Percentiles rank a stretch among this genome's conserved stretches.
These are phyloP conservation scores for Spathaspora passalidarum DNA, from an alignment of 805 yeast genomes.

Conservation along the genomic window DNA sequence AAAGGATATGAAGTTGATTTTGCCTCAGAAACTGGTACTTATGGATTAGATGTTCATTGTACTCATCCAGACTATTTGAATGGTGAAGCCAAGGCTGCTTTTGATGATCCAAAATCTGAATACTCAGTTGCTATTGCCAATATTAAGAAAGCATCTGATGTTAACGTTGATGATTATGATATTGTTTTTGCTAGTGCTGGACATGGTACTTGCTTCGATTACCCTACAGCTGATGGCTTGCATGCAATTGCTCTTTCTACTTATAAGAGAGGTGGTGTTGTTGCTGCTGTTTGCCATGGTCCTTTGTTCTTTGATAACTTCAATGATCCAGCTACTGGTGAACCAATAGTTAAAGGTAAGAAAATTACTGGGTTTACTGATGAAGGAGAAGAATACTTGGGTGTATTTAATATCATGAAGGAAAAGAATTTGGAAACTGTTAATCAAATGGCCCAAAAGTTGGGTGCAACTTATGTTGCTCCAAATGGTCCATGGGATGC, in stretches of 20 bases:
- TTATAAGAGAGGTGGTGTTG: slow-evolving; percentile 51
- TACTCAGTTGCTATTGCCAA: slow-evolving; percentile 36
- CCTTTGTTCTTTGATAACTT: slow-evolving; percentile 56
- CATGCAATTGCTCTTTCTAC: slow-evolving; percentile 45
- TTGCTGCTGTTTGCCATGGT: slow-evolving; percentile 69
- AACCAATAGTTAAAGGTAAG: slow-evolving; percentile 48
- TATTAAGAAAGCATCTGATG: slow-evolving; percentile 47
- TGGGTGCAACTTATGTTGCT: slow-evolving; percentile 42
- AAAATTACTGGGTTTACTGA: slow-evolving; percentile 61
- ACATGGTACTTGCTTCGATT: slow-evolving; percentile 60
- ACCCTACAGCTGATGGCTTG: slow-evolving; percentile 47
- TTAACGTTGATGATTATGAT: slow-evolving; percentile 47
- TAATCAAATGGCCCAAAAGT: slow-evolving; percentile 32
- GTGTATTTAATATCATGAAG: slow-evolving; percentile 18
- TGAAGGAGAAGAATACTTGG: slow-evolving; percentile 43
- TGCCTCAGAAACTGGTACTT: slow-evolving; percentile 57
- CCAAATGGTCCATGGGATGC: slow-evolving; percentile 54
- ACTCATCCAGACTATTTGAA: slow-evolving; percentile 29
- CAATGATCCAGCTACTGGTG: slow-evolving; percentile 39
- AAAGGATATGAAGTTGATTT: slow-evolving; percentile 54
- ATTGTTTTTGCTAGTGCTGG: slow-evolving; percentile 66
- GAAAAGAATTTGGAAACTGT: slow-evolving; percentile 31
- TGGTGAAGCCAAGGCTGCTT: slow-evolving; percentile 43
- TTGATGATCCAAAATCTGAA: slow-evolving; percentile 35
- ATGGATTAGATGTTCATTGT: slow-evolving; percentile 60